Conservation (phyloP, 2,329 filamentous ascomycete genomes). For the Xylariaceae sp. region DNA sequence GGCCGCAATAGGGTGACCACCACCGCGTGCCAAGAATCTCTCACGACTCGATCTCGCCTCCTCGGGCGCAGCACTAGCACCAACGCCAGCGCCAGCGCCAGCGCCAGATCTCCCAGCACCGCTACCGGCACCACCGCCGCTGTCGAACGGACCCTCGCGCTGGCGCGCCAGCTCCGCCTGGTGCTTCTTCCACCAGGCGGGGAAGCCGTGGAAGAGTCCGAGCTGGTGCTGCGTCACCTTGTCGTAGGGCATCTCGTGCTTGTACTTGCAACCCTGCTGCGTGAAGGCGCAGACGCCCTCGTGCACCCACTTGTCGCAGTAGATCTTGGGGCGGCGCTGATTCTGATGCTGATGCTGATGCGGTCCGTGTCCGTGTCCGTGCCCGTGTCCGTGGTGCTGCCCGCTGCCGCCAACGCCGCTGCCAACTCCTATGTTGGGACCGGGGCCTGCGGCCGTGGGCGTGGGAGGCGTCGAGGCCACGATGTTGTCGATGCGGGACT, state of each 20-base stretch:
- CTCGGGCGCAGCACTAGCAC: neutral
- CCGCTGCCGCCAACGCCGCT: neutral
- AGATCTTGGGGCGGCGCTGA: slow-evolving; percentile 60
- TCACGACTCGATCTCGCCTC: slow-evolving; percentile 4
- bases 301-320: slow-evolving; percentile 89
- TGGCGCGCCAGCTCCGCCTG: slow-evolving; percentile 48
- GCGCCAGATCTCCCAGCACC: neutral
- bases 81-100: neutral
- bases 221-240: slow-evolving; percentile 66
- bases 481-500: slow-evolving; percentile 45
- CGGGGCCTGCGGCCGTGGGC: neutral
- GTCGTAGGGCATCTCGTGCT: slow-evolving; percentile 85
- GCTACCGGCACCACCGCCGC: slow-evolving; percentile 6
- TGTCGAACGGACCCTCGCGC: slow-evolving; percentile 28
- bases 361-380: neutral
- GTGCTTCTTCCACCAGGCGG: slow-evolving; percentile 61
- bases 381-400: neutral
- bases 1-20: neutral
- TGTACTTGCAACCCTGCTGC: slow-evolving; percentile 85
- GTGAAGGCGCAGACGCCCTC: slow-evolving; percentile 82
- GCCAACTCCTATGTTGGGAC: neutral
- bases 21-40: neutral
- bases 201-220: slow-evolving; percentile 70
- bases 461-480: slow-evolving; percentile 38
- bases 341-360: slow-evolving; percentile 6